Evolutionary conservation across 345 rosid species (phyloP).

Genomic region (Carallia brachiata): DNA sequence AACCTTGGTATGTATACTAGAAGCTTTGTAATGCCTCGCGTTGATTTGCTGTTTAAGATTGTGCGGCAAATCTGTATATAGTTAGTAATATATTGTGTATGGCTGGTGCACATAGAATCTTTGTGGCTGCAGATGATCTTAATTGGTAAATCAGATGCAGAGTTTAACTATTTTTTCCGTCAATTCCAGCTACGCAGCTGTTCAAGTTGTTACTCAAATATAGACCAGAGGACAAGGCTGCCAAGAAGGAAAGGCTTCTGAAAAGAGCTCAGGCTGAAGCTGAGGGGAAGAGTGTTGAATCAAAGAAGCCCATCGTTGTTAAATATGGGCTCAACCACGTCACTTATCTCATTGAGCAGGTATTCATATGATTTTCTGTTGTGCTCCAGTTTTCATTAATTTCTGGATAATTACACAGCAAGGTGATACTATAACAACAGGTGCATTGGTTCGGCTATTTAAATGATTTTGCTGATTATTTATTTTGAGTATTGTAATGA

Average conservation of each 20-base stretch:
- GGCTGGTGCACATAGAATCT: too few species aligned
- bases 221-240: conserved; percentile 61
- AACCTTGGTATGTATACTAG: conserved; percentile 47
- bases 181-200: conserved; percentile 42
- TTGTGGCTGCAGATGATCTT: not conserved
- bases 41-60: not conserved
- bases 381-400: not conserved
- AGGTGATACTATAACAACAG: too few species aligned
- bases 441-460: too few species aligned
- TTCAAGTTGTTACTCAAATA: conserved; percentile 64
- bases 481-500: too few species aligned
- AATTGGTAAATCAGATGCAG: too few species aligned
- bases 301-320: conserved; percentile 60
- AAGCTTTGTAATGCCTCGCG: not conserved
- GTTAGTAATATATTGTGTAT: too few species aligned
- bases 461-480: too few species aligned
- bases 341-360: conserved; percentile 71
- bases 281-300: conserved; percentile 47
- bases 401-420: too few species aligned
- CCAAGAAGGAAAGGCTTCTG: conserved; percentile 52
- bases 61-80: too few species aligned
- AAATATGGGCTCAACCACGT: conserved; percentile 74
- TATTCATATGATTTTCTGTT: not conserved
- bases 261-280: conserved; percentile 58
- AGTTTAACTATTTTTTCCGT: not conserved